phyloP scores from a whole-genome alignment of 2,329 filamentous ascomycete species.

The Juglanconis juglandina region DNA sequence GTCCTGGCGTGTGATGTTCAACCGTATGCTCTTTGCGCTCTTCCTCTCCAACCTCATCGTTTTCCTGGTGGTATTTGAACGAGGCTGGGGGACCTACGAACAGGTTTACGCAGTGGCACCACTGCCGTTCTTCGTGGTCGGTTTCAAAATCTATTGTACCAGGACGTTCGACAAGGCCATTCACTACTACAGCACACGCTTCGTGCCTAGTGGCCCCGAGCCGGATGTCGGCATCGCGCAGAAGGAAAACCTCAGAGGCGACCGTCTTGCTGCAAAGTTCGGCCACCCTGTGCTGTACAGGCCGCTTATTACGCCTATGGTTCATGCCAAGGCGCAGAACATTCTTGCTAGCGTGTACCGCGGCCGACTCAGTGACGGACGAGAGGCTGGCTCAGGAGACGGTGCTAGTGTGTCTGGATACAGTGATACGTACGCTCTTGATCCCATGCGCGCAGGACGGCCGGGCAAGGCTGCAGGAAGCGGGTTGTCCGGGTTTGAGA shows the following conservation, averaged over 20 bases:
- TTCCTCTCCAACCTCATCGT: slow-evolving; percentile 77
- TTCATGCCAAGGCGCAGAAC: slow-evolving; percentile 84
- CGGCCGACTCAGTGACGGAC: slow-evolving; percentile 69
- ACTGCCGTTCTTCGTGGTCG: slow-evolving; percentile 72
- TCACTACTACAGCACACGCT: slow-evolving; percentile 72
- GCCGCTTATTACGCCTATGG: slow-evolving; percentile 90
- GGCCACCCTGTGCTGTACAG: slow-evolving; percentile 89
- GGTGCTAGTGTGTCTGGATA: slow-evolving; percentile 64
- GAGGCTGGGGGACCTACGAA: slow-evolving; percentile 56
- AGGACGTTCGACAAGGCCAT: slow-evolving; percentile 73
- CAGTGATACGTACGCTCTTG: slow-evolving; percentile 77
- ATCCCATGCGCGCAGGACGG: slow-evolving; percentile 72
- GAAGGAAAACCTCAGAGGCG: slow-evolving; percentile 57
- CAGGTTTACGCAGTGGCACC: slow-evolving; percentile 69
- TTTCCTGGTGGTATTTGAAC: slow-evolving; percentile 70
- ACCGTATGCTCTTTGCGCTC: slow-evolving; percentile 81
- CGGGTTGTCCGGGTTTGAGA: slow-evolving; percentile 72
- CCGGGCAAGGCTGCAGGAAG: slow-evolving; percentile 29
- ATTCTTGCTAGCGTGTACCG: slow-evolving; percentile 82
- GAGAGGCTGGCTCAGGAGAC: slow-evolving; percentile 55
- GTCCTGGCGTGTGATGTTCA: slow-evolving; percentile 89
- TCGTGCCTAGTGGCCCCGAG: slow-evolving; percentile 40
- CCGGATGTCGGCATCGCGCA: slow-evolving; percentile 42
- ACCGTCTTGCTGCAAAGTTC: slow-evolving; percentile 73
- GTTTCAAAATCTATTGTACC: slow-evolving; percentile 84